Conservation (phyloP, 2,329 filamentous ascomycete genomes). For the Fusarium sp. region DNA sequence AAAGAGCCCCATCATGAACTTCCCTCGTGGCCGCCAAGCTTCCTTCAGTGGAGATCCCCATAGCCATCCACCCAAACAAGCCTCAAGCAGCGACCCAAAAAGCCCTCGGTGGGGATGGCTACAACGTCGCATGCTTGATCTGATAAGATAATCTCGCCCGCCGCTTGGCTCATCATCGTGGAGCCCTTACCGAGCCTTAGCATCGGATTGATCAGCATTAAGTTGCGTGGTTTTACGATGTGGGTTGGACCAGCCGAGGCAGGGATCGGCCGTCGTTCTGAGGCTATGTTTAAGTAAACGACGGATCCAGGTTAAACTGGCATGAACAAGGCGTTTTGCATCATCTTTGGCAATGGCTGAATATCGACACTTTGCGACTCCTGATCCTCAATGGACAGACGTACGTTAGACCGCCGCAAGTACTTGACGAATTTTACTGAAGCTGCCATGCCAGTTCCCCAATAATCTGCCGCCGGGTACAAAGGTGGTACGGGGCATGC, state of each 20-base stretch:
- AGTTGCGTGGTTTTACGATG: not conserved
- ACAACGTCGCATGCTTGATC: not conserved
- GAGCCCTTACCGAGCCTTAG: not conserved
- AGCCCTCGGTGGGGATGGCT: not conserved
- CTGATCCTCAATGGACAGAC: constrained; percentile 19
- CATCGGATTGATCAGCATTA: not conserved
- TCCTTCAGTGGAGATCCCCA: not conserved
- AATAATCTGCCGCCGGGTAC: constrained; percentile 37
- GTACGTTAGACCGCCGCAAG: not conserved
- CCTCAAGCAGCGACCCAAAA: not conserved
- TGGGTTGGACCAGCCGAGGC: not conserved
- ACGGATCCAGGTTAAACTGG: not conserved
- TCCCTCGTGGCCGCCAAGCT: not conserved
- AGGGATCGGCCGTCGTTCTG: not conserved
- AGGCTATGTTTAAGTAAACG: not conserved
- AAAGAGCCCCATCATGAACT: not conserved
- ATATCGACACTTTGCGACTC: constrained; percentile 16
- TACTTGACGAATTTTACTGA: not conserved
- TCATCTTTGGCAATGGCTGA: constrained; percentile 17
- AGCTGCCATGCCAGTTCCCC: constrained; percentile 35
- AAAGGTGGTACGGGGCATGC: constrained; percentile 20
- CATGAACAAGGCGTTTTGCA: not conserved
- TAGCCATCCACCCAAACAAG: not conserved
- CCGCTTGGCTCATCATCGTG: not conserved
- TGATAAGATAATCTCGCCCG: not conserved